A percentile compares a stretch with the other conserved stretches of the same genome.
Evolutionary conservation across 1,284 basidiomycete species (phyloP).

Genomic region (Rhodotorula sp.): DNA sequence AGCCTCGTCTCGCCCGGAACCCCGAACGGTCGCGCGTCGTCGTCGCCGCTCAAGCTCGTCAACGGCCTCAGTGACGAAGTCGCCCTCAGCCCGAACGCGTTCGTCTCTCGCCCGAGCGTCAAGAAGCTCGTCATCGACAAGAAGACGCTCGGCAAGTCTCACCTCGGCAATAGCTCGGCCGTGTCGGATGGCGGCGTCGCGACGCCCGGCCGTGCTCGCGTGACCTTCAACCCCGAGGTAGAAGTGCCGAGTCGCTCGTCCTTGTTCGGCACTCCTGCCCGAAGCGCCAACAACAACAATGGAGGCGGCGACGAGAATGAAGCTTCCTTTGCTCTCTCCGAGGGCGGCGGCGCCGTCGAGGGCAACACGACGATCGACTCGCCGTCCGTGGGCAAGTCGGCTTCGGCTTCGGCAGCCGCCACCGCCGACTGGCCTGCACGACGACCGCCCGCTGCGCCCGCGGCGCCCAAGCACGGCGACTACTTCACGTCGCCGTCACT

Average conservation of each 20-base stretch:
- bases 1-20: constrained; percentile 19
- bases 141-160: constrained; percentile 44
- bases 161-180: not conserved
- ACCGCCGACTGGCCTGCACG: constrained; percentile 13
- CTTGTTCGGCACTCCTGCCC: constrained; percentile 13
- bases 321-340: constrained; percentile 16
- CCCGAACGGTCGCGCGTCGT: constrained; percentile 10
- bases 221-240: constrained; percentile 40
- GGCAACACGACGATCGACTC: constrained; percentile 32
- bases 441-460: constrained; percentile 7
- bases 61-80: constrained; percentile 59
- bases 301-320: constrained; percentile 11
- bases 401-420: not conserved
- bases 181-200: not conserved
- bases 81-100: constrained; percentile 58
- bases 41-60: constrained; percentile 41
- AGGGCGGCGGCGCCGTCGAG: constrained; percentile 7
- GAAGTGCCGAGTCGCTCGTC: constrained; percentile 30
- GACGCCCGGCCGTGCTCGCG: constrained; percentile 28
- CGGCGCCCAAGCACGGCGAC: constrained; percentile 65
- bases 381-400: constrained; percentile 22
- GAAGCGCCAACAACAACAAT: not conserved
- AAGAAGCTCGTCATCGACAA: constrained; percentile 91
- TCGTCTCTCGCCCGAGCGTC: constrained; percentile 72
- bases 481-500: constrained; percentile 83